phyloP scores from a whole-genome alignment of 148 eudicot genomes.

The Arctostaphylos glauca region DNA sequence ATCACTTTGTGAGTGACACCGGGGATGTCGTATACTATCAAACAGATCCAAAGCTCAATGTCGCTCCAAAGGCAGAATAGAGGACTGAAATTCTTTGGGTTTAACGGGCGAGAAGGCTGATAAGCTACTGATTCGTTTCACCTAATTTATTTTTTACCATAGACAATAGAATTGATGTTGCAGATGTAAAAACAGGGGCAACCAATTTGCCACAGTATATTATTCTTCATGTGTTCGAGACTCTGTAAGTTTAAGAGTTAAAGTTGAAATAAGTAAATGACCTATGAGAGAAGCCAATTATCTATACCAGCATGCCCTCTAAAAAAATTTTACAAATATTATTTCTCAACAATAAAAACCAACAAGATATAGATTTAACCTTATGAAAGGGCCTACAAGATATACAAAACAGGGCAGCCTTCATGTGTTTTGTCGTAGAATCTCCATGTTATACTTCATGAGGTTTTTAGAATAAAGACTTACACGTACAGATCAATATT shows the following conservation, averaged over 20 bases:
- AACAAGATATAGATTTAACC: background rate
- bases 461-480: background rate
- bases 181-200: background rate
- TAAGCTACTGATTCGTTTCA: constrained; percentile 18
- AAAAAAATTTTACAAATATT: background rate
- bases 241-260: background rate
- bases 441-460: background rate
- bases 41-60: constrained; percentile 32
- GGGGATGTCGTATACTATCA: constrained; percentile 52
- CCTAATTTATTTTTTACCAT: background rate
- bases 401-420: background rate
- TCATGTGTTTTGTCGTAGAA: background rate
- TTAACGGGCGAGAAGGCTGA: background rate
- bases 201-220: background rate
- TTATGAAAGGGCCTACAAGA: background rate
- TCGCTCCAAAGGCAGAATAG: constrained; percentile 21
- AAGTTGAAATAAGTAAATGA: background rate
- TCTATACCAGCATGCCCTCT: background rate
- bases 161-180: background rate
- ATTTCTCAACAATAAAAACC: background rate
- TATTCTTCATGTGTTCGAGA: background rate
- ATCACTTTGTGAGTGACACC: constrained; percentile 44
- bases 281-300: background rate
- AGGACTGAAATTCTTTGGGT: background rate
- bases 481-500: constrained; percentile 23